Conservation (phyloP, 306 rosid species). For the Trichosanthes cucumerina region DNA sequence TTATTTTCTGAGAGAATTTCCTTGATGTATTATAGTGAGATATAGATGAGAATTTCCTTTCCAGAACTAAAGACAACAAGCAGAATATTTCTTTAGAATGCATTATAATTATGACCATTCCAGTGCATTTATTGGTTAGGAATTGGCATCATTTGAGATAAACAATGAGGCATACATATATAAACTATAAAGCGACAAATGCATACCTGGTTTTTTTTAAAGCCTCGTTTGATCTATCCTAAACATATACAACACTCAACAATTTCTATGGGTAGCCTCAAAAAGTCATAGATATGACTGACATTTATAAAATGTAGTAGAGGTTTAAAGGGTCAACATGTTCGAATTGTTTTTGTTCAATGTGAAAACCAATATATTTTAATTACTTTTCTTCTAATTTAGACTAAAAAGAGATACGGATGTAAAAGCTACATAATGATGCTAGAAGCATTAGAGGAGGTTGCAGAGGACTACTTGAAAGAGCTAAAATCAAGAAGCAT, state of each 20-base stretch:
- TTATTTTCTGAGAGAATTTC: not conserved
- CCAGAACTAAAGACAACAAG: not conserved
- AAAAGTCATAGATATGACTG: not conserved
- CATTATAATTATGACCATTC: not conserved
- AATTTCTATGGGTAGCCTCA: not conserved
- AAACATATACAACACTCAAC: not conserved
- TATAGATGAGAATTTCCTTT: not conserved
- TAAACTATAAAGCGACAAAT: not conserved
- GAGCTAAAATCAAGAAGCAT: not conserved
- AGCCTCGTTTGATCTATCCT: not conserved
- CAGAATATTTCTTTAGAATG: not conserved
- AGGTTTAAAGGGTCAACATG: not conserved
- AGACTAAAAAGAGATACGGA: too few species aligned
- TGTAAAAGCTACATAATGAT: not conserved
- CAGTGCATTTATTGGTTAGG: not conserved
- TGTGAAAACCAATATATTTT: not conserved
- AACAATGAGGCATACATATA: not conserved
- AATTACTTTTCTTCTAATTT: not conserved
- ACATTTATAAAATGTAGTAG: not conserved
- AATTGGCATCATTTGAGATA: not conserved
- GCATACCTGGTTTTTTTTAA: not conserved
- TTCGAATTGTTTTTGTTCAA: not conserved
- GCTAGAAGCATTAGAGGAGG: too few species aligned
- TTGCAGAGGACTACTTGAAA: not conserved
- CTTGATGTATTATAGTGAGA: not conserved